Evolutionary conservation across 2,329 filamentous ascomycete species (phyloP).

Genomic region (Fusarium sp.): DNA sequence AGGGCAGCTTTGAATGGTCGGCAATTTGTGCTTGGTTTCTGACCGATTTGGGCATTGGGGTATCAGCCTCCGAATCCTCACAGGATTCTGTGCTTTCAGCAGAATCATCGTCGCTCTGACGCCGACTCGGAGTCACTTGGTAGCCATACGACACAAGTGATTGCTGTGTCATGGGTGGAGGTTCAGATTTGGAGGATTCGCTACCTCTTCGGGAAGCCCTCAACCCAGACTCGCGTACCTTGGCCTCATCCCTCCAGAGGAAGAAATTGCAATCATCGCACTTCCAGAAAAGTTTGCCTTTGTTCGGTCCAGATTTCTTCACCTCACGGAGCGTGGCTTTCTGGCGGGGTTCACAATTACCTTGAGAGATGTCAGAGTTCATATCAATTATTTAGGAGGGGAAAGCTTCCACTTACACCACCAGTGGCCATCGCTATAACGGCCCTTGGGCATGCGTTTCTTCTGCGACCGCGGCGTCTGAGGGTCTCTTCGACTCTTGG

Average conservation of each 20-base stretch:
- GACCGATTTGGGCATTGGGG: background rate
- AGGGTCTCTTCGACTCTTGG: slow-evolving; percentile 18
- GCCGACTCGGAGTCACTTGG: slow-evolving; percentile 35
- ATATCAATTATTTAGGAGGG: background rate
- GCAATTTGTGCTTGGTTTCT: background rate
- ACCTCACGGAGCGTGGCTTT: slow-evolving; percentile 49
- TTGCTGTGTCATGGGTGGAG: slow-evolving; percentile 44
- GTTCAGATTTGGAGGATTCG: slow-evolving; percentile 36
- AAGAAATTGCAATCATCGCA: slow-evolving; percentile 58
- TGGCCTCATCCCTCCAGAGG: slow-evolving; percentile 54
- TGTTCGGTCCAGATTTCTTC: slow-evolving; percentile 51
- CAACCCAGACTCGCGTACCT: slow-evolving; percentile 42
- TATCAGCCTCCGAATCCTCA: slow-evolving; percentile 14
- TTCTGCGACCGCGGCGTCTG: slow-evolving; percentile 42
- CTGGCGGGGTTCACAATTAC: slow-evolving; percentile 55
- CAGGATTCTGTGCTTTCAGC: slow-evolving; percentile 19
- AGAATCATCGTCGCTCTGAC: slow-evolving; percentile 10
- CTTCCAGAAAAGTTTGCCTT: slow-evolving; percentile 54
- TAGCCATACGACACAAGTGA: slow-evolving; percentile 45
- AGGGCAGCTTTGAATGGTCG: background rate
- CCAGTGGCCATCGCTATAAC: slow-evolving; percentile 48
- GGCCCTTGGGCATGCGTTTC: slow-evolving; percentile 46
- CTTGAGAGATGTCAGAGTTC: slow-evolving; percentile 36
- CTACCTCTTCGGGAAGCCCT: slow-evolving; percentile 2
- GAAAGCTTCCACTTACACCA: slow-evolving; percentile 46